Conservation (phyloP, 305 asterid genomes). For the Fraxinus baroniana region DNA sequence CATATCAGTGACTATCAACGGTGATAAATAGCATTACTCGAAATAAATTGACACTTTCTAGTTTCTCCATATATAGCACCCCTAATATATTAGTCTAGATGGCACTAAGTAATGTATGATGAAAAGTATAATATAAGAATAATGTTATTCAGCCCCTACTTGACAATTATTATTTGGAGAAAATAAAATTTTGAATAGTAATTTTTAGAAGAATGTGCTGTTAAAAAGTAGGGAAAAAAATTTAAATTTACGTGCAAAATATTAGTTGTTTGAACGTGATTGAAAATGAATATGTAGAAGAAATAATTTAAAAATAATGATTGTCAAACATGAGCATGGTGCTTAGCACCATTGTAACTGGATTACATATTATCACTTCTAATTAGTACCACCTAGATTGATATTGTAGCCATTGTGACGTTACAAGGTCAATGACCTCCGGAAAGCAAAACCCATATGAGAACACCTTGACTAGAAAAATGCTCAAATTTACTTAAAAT, state of each 20-base stretch:
- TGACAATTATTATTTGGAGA: neutral
- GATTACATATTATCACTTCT: neutral
- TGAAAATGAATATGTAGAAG: neutral
- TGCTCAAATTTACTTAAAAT: neutral
- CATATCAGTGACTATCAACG: neutral
- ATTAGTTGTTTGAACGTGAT: neutral
- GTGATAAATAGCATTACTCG: neutral
- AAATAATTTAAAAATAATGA: neutral
- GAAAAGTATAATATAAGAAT: neutral
- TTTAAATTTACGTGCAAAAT: too few relatives aligned
- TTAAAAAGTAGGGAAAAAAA: neutral
- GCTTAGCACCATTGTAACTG: neutral
- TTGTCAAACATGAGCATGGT: neutral
- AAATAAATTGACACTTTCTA: neutral
- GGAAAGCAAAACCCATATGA: neutral
- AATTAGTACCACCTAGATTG: neutral
- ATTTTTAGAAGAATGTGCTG: too few relatives aligned
- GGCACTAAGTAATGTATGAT: neutral
- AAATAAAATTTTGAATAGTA: neutral
- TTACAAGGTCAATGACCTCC: neutral
- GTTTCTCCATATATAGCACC: neutral
- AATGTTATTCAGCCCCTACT: neutral
- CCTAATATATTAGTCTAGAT: neutral
- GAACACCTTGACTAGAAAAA: neutral
- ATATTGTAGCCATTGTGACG: neutral